phyloP scores from a whole-genome alignment of 2,329 filamentous ascomycete species.

The Orbilia oligospora region DNA sequence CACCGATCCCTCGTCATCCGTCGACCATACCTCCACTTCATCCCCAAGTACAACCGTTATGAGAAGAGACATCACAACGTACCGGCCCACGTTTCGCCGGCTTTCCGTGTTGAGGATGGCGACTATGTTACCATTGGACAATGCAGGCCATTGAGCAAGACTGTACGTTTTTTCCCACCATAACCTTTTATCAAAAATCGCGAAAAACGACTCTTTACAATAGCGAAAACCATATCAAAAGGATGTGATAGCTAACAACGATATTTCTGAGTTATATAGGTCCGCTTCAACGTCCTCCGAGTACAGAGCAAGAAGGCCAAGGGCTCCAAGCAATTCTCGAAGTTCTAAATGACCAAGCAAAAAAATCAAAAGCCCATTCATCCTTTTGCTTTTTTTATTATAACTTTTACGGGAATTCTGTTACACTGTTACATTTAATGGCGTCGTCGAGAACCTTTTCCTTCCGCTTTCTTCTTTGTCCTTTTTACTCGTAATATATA shows the following conservation, averaged over 20 bases:
- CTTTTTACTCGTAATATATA: constrained; percentile 59
- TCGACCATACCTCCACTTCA: constrained; percentile 99
- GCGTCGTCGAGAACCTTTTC: constrained; percentile 59
- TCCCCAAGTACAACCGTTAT: constrained; percentile 99
- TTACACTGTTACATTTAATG: constrained; percentile 57
- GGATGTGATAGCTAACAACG: constrained; percentile 7
- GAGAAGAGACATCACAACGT: constrained; percentile 99
- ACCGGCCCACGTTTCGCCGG: constrained; percentile 97
- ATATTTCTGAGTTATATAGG: constrained; percentile 70
- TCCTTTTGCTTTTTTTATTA: constrained; percentile 38
- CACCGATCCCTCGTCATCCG: constrained; percentile 99
- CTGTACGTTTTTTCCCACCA: constrained; percentile 86
- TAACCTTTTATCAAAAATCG: constrained; percentile 24
- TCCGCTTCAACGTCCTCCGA: constrained; percentile 99
- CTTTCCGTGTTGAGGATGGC: constrained; percentile 99
- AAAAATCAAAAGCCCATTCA: constrained; percentile 19
- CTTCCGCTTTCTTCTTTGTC: constrained; percentile 19
- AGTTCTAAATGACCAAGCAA: constrained; percentile 80
- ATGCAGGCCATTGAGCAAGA: constrained; percentile 99
- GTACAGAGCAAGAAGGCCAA: constrained; percentile 98
- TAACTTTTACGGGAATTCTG: constrained; percentile 56
- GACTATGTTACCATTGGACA: constrained; percentile 99
- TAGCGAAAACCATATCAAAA: neutral
- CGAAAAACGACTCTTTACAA: neutral
- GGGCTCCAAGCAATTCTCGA: constrained; percentile 96